Conservation (phyloP, 345 rosid genomes). For the Microcos paniculata region DNA sequence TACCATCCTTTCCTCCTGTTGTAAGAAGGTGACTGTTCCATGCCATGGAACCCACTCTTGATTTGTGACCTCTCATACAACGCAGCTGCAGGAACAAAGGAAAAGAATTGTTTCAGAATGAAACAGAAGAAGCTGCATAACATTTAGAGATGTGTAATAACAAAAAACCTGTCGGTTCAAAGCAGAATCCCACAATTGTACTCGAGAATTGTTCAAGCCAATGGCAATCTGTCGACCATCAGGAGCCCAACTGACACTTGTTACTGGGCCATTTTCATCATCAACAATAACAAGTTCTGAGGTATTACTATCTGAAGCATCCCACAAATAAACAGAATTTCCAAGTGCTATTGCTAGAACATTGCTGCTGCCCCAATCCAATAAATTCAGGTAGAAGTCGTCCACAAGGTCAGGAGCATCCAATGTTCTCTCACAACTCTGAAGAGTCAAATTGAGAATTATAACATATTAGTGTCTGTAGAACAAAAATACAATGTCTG, state of each 20-base stretch:
- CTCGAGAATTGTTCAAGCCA: slow-evolving; percentile 30
- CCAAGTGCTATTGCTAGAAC: slow-evolving; percentile 39
- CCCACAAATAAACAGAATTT: slow-evolving; percentile 41
- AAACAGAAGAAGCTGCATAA: too few species aligned
- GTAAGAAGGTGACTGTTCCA: slow-evolving; percentile 56
- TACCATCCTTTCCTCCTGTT: slow-evolving; percentile 45
- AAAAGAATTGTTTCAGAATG: too few species aligned
- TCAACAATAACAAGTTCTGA: slow-evolving; percentile 48
- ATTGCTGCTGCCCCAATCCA: slow-evolving; percentile 50
- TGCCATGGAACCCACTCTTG: slow-evolving; percentile 40
- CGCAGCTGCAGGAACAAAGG: too few species aligned
- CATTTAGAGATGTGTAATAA: too few species aligned
- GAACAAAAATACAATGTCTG: too few species aligned
- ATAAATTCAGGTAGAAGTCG: slow-evolving; percentile 46
- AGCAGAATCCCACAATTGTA: slow-evolving; percentile 47
- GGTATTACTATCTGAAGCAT: slow-evolving; percentile 40
- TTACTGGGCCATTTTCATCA: slow-evolving; percentile 42
- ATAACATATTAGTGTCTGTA: too few species aligned
- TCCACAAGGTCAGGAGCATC: slow-evolving; percentile 49
- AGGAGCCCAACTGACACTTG: slow-evolving; percentile 55
- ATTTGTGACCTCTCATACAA: slow-evolving; percentile 47
- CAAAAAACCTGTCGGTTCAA: slow-evolving; percentile 29
- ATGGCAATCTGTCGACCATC: slow-evolving; percentile 30
- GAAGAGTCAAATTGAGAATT: too few species aligned
- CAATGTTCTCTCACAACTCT: slow-evolving; percentile 40